phyloP scores from a whole-genome alignment of 2,329 filamentous ascomycete genomes.

The Onygenales sp. region DNA sequence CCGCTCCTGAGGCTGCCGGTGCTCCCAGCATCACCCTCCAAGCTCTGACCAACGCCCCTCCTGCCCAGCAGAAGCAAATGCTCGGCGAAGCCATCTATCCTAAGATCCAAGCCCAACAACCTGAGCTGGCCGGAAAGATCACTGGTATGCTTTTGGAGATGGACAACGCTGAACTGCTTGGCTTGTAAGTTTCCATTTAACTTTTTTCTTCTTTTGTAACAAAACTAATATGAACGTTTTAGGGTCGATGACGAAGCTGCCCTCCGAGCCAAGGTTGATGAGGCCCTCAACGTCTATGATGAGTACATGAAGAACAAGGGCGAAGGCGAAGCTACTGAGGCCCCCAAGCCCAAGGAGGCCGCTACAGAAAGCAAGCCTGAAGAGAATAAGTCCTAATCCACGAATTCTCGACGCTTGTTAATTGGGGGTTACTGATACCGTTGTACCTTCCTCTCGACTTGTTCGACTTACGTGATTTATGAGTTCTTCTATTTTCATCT shows the following conservation, averaged over 20 bases:
- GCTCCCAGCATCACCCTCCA: constrained; percentile 39
- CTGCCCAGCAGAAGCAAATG: constrained; percentile 93
- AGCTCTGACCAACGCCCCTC: constrained; percentile 43
- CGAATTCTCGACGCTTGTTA: constrained; percentile 3
- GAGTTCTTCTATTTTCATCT: background rate
- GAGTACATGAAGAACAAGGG: constrained; percentile 91
- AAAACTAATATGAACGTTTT: constrained; percentile 12
- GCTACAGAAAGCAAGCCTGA: constrained; percentile 27
- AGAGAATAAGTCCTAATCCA: constrained; percentile 20
- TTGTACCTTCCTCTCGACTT: background rate
- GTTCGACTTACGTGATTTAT: constrained; percentile 3
- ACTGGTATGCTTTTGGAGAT: constrained; percentile 99
- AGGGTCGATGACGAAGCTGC: constrained; percentile 85
- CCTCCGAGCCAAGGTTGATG: constrained; percentile 90
- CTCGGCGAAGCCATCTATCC: constrained; percentile 96
- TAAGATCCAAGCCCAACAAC: constrained; percentile 92
- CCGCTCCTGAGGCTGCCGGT: constrained; percentile 28
- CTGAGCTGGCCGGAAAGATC: constrained; percentile 95
- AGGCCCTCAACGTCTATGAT: constrained; percentile 94
- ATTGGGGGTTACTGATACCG: background rate
- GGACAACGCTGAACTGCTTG: constrained; percentile 90
- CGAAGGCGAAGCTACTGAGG: constrained; percentile 33
- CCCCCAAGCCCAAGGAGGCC: constrained; percentile 35
- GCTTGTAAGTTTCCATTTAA: constrained; percentile 62
- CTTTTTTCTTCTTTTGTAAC: constrained; percentile 5